These are phyloP conservation scores for Penicillium psychrosexuale DNA, from an alignment of 2,329 filamentous ascomycete genomes.

Conservation along the genomic window DNA sequence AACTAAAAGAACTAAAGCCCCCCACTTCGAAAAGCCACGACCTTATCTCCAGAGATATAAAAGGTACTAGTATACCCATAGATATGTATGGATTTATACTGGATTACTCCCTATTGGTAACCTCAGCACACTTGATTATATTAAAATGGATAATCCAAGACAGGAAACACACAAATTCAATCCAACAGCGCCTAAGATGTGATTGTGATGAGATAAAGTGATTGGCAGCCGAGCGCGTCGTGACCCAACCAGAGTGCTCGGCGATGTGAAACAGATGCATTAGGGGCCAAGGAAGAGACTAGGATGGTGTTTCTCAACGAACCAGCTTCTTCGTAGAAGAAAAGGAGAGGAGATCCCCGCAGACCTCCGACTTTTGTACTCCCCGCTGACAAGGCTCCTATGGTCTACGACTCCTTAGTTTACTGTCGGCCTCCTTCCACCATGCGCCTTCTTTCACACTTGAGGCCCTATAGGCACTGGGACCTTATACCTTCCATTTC, in stretches of 20 bases:
- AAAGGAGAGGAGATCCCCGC: slow-evolving; percentile 11
- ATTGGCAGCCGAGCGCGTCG: slow-evolving; percentile 19
- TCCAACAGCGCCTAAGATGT: slow-evolving; percentile 6
- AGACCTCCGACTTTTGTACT: slow-evolving; percentile 12
- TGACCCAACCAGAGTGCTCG: slow-evolving; percentile 18
- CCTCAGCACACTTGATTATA: too few relatives aligned
- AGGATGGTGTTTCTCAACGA: slow-evolving; percentile 4
- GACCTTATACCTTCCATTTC: neutral
- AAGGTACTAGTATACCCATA: neutral
- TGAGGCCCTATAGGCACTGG: neutral
- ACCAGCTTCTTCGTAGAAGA: slow-evolving; percentile 1
- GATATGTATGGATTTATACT: too few relatives aligned
- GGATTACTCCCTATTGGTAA: too few relatives aligned
- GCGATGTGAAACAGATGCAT: slow-evolving; percentile 26
- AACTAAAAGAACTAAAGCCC: neutral
- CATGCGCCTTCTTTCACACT: slow-evolving; percentile 12
- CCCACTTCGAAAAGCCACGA: slow-evolving; percentile 2
- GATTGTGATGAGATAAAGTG: slow-evolving; percentile 22
- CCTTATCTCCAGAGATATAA: neutral
- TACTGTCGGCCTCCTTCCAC: slow-evolving; percentile 9
- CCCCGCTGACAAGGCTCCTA: slow-evolving; percentile 1
- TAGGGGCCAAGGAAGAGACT: slow-evolving; percentile 13
- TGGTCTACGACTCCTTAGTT: slow-evolving; percentile 2
- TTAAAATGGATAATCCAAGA: neutral
- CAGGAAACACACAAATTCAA: neutral